Conservation (phyloP, 2,329 filamentous ascomycete genomes). For the Annulohypoxylon truncatum region DNA sequence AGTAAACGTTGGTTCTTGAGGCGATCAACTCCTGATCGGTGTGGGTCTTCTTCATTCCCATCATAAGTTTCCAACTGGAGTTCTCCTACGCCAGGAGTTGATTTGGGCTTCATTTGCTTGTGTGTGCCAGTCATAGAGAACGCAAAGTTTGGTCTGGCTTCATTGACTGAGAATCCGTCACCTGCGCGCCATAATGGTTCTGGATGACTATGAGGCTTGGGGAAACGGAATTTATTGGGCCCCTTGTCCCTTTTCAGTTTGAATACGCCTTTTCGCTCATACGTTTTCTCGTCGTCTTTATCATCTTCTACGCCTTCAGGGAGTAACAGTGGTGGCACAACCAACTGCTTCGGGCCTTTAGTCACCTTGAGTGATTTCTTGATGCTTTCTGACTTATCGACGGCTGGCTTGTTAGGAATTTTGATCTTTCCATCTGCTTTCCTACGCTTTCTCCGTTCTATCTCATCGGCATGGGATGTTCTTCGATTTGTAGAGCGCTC, state of each 20-base stretch:
- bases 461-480: background rate
- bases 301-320: background rate
- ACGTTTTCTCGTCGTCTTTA: slow-evolving; percentile 10
- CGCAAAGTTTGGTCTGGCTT: slow-evolving; percentile 41
- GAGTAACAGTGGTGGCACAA: slow-evolving; percentile 3
- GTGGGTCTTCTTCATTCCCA: background rate
- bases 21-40: background rate
- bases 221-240: slow-evolving; percentile 40
- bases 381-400: background rate
- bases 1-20: slow-evolving; percentile 12
- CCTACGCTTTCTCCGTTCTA: background rate
- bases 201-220: slow-evolving; percentile 40
- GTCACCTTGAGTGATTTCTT: background rate
- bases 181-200: slow-evolving; percentile 44
- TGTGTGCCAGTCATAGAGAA: slow-evolving; percentile 40
- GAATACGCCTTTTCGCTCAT: slow-evolving; percentile 48
- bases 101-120: slow-evolving; percentile 41
- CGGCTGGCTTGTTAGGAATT: background rate
- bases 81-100: slow-evolving; percentile 40
- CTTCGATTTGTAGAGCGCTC: slow-evolving; percentile 27
- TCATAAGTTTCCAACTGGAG: slow-evolving; percentile 39
- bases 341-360: background rate
- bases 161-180: slow-evolving; percentile 49
- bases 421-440: background rate
- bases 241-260: slow-evolving; percentile 34